Evolutionary conservation across 2,329 filamentous ascomycete species (phyloP).

Genomic region (Byssothecium circinans): DNA sequence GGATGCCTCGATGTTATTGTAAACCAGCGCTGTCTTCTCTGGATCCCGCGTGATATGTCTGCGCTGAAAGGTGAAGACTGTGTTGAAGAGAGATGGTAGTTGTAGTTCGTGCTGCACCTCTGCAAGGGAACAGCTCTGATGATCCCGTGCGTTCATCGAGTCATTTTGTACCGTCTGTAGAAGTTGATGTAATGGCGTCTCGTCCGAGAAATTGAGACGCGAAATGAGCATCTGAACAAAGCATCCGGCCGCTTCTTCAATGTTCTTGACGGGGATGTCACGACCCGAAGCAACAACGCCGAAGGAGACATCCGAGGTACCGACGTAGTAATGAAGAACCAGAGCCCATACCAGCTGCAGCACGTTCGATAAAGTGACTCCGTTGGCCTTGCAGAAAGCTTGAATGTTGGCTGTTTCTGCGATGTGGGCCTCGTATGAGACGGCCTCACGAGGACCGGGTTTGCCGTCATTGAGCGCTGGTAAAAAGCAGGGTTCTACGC

Average conservation of each 20-base stretch:
- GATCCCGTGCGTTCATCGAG: constrained; percentile 50
- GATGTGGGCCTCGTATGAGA: constrained; percentile 43
- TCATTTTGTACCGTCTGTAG: constrained; percentile 51
- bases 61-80: constrained; percentile 41
- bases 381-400: constrained; percentile 45
- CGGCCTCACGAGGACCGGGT: constrained; percentile 41
- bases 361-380: constrained; percentile 53
- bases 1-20: constrained; percentile 38
- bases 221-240: constrained; percentile 61
- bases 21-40: constrained; percentile 29
- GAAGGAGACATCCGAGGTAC: constrained; percentile 53
- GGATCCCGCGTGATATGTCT: constrained; percentile 27
- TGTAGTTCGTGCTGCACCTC: constrained; percentile 42
- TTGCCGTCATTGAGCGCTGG: constrained; percentile 43
- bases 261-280: constrained; percentile 53
- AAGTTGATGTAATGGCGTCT: constrained; percentile 43
- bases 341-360: constrained; percentile 58
- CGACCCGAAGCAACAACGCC: constrained; percentile 58
- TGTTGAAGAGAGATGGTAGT: constrained; percentile 40
- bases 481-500: constrained; percentile 52
- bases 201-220: constrained; percentile 45
- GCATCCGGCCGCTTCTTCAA: constrained; percentile 54
- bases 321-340: constrained; percentile 53
- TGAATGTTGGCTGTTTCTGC: constrained; percentile 27
- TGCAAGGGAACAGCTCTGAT: constrained; percentile 53